phyloP scores from a whole-genome alignment of 352 stramenopile species.

The Thalassiosira livingstoniorum region DNA sequence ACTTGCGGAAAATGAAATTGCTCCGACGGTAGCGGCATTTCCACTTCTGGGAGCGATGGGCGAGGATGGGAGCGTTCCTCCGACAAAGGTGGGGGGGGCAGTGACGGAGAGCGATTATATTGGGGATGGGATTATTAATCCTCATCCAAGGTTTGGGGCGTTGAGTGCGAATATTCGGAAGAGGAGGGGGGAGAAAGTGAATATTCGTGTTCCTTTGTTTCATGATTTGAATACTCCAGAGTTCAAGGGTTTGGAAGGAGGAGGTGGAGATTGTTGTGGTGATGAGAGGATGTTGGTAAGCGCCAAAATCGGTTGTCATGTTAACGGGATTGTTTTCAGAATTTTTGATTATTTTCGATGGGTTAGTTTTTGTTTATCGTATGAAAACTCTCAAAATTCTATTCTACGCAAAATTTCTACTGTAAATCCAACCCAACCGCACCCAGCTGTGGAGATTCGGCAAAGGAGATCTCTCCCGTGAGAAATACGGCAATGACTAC shows the following conservation, averaged over 20 bases:
- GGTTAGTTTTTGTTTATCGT: too few relatives aligned
- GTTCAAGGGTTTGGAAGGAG: constrained; percentile 62
- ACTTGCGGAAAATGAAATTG: constrained; percentile 94
- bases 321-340: too few relatives aligned
- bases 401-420: too few relatives aligned
- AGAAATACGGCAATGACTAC: constrained; percentile 79
- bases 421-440: too few relatives aligned
- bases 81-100: constrained; percentile 81
- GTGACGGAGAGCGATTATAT: constrained; percentile 96
- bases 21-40: constrained; percentile 95
- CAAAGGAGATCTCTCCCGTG: constrained; percentile 71
- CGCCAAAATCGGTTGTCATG: too few relatives aligned
- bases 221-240: constrained; percentile 88
- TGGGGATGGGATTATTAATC: constrained; percentile 98
- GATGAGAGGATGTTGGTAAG: constrained; percentile 76
- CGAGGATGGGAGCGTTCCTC: constrained; percentile 87
- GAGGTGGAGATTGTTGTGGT: constrained; percentile 69
- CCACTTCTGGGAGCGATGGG: constrained; percentile 95
- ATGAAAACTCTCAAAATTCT: too few relatives aligned
- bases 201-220: constrained; percentile 90
- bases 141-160: constrained; percentile 97
- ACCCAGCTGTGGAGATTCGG: constrained; percentile 85
- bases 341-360: too few relatives aligned
- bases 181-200: constrained; percentile 90
- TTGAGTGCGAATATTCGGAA: constrained; percentile 98